These are phyloP conservation scores for Hericium alpestre DNA, from an alignment of 768 basidiomycete genomes.

Conservation along the genomic window DNA sequence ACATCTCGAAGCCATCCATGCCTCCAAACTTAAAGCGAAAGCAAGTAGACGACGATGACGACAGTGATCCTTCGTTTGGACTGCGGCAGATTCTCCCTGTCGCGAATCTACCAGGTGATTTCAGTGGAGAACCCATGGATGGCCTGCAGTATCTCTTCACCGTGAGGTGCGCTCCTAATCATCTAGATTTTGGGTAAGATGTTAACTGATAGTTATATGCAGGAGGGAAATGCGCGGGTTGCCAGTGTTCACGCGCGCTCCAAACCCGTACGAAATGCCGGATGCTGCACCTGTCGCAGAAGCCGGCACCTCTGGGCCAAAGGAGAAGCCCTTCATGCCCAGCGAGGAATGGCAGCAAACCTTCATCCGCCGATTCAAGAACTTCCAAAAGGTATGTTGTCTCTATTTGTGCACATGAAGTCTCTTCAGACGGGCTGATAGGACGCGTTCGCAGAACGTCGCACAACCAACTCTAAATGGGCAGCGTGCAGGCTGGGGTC, in stretches of 20 bases:
- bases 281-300: constrained; percentile 7
- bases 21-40: constrained; percentile 29
- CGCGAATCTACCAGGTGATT: constrained; percentile 66
- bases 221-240: constrained; percentile 65
- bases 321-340: constrained; percentile 35
- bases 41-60: constrained; percentile 40
- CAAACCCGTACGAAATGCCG: constrained; percentile 52
- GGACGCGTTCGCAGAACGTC: constrained; percentile 43
- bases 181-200: background rate
- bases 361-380: constrained; percentile 49
- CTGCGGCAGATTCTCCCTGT: constrained; percentile 66
- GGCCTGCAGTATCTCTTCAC: constrained; percentile 75
- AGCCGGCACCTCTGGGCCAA: constrained; percentile 4
- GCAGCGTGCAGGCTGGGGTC: constrained; percentile 18
- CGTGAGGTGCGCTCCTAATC: constrained; percentile 44
- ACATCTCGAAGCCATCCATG: background rate
- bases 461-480: constrained; percentile 49
- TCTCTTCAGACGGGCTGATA: background rate
- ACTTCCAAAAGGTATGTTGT: constrained; percentile 53
- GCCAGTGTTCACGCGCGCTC: constrained; percentile 53
- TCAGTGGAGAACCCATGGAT: constrained; percentile 53
- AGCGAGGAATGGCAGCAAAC: constrained; percentile 54
- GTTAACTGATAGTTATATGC: constrained; percentile 1
- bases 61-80: constrained; percentile 52
- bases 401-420: background rate